Conservation (phyloP, 1,284 basidiomycete genomes). For the Puccinia triticina region DNA sequence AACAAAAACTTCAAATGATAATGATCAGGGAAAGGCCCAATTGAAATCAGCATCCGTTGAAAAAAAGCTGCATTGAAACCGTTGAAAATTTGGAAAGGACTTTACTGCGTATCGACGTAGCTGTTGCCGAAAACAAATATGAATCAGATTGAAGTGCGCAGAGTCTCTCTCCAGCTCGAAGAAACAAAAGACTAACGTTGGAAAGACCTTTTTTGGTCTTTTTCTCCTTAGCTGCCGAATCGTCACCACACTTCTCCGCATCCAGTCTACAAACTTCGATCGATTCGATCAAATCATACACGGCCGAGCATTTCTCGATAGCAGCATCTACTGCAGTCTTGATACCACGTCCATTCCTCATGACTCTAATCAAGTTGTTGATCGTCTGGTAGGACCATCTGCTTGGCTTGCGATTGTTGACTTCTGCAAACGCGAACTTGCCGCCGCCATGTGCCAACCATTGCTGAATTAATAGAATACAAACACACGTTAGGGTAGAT, state of each 20-base stretch:
- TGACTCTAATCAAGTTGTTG: constrained; percentile 79
- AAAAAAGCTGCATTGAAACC: constrained; percentile 48
- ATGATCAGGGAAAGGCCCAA: constrained; percentile 51
- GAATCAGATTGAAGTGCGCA: constrained; percentile 55
- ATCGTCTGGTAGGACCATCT: constrained; percentile 66
- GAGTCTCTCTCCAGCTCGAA: constrained; percentile 52
- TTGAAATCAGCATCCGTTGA: constrained; percentile 51
- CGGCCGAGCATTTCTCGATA: constrained; percentile 55
- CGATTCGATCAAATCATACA: constrained; percentile 59
- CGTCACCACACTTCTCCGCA: constrained; percentile 16
- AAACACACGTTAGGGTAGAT: constrained; percentile 84
- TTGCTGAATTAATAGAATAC: constrained; percentile 80
- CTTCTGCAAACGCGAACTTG: constrained; percentile 53
- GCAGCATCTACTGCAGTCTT: constrained; percentile 66
- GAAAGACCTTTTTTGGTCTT: constrained; percentile 70
- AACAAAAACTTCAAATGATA: constrained; percentile 70
- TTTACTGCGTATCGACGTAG: constrained; percentile 74
- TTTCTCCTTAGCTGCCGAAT: constrained; percentile 24
- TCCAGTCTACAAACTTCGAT: constrained; percentile 54
- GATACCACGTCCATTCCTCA: constrained; percentile 82
- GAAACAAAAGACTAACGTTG: constrained; percentile 69
- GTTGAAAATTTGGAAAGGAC: constrained; percentile 46
- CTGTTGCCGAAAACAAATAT: constrained; percentile 63
- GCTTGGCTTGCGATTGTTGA: constrained; percentile 52
- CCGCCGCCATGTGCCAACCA: constrained; percentile 68